These are phyloP conservation scores for Colletotrichum tabaci DNA, from an alignment of 2,329 filamentous ascomycete genomes.

Conservation along the genomic window DNA sequence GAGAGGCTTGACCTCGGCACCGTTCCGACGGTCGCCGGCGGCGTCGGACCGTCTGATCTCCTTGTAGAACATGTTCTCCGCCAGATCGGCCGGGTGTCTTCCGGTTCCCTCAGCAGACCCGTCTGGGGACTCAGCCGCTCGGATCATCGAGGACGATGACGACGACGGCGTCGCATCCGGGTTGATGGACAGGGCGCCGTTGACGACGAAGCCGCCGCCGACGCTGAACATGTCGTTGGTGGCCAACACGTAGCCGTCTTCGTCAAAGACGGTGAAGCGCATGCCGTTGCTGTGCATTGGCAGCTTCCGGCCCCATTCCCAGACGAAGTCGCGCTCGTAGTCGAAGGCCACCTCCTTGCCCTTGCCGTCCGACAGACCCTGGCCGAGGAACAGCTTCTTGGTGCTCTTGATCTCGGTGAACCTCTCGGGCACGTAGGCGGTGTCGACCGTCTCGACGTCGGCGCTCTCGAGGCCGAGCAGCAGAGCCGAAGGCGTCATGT, in stretches of 20 bases:
- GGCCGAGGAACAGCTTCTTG: conserved; percentile 61
- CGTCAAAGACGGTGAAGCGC: conserved; percentile 65
- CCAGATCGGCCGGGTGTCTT: conserved; percentile 62
- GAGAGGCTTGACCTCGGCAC: conserved; percentile 58
- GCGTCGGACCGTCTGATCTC: conserved; percentile 63
- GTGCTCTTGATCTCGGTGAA: conserved; percentile 62
- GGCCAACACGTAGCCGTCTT: conserved; percentile 61
- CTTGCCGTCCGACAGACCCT: conserved; percentile 55
- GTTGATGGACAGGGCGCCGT: conserved; percentile 62
- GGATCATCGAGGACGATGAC: conserved; percentile 38
- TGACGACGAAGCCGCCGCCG: conserved; percentile 67
- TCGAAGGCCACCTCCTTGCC: conserved; percentile 64
- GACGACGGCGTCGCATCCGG: conserved; percentile 45
- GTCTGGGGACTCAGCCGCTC: conserved; percentile 44
- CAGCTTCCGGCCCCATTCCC: conserved; percentile 68
- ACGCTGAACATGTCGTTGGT: conserved; percentile 68
- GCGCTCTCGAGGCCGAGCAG: conserved; percentile 65
- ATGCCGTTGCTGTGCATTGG: conserved; percentile 67
- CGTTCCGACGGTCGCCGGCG: conserved; percentile 60
- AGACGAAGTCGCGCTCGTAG: conserved; percentile 64
- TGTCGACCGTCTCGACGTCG: conserved; percentile 65
- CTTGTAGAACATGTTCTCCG: conserved; percentile 68
- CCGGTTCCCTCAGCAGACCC: conserved; percentile 23
- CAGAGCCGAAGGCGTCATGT: conserved; percentile 66
- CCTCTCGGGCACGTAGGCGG: conserved; percentile 61